Percentiles rank a stretch among this genome's conserved stretches.
phyloP scores from a whole-genome alignment of 2,329 filamentous ascomycete species.

The Bipolaris zeicola region DNA sequence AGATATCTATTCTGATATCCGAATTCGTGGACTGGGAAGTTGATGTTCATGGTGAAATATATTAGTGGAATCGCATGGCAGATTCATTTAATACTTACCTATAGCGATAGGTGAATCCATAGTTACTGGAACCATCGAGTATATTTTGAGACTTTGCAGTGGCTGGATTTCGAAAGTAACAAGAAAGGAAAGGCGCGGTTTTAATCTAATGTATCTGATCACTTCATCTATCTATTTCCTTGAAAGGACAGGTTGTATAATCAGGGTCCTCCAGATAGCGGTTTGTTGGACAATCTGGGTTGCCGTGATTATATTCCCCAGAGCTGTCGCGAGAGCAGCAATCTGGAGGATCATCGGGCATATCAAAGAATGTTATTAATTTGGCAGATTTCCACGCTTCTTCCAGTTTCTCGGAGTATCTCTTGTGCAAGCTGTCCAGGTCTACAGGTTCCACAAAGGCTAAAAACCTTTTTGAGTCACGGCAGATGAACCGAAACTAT shows the following conservation, averaged over 20 bases:
- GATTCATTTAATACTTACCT: too few species aligned
- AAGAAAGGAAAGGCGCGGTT: neutral
- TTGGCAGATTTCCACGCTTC: too few species aligned
- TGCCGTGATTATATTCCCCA: neutral
- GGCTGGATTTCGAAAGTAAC: neutral
- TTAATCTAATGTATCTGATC: neutral
- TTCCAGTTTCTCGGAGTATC: too few species aligned
- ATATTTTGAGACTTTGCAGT: neutral
- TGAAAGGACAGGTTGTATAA: neutral
- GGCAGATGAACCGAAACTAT: neutral
- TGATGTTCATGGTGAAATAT: neutral
- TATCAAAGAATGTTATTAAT: neutral
- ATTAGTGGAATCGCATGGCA: neutral
- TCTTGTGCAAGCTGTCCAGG: neutral
- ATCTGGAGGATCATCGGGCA: neutral
- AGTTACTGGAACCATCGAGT: too few species aligned
- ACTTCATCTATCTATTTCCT: neutral
- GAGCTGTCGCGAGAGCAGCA: neutral
- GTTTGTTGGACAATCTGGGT: neutral
- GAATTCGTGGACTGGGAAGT: too few species aligned
- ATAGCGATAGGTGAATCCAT: too few species aligned
- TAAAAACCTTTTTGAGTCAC: neutral
- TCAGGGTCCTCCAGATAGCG: rapidly evolving
- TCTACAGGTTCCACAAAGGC: neutral
- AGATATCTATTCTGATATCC: neutral